Percentiles rank a stretch among this genome's conserved stretches.
Conservation (phyloP, 345 rosid species). For the Syzygium aqueum region DNA sequence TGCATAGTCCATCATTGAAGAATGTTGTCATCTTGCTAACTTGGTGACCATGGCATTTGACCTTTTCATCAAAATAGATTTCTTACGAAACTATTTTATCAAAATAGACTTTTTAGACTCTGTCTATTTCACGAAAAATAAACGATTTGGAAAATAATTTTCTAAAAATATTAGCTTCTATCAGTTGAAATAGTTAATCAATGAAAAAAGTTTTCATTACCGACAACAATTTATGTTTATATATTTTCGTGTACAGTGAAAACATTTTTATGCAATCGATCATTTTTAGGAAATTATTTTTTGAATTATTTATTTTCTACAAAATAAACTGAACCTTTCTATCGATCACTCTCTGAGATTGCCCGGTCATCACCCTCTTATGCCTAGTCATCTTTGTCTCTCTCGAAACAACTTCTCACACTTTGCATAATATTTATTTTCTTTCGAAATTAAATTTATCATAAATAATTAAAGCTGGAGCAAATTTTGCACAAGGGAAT, state of each 20-base stretch:
- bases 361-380: not conserved
- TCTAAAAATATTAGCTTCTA: no score
- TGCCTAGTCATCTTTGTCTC: not conserved
- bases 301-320: no score
- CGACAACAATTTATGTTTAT: no score
- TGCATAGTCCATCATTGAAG: not conserved
- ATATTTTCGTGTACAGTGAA: no score
- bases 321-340: no score
- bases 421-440: not conserved
- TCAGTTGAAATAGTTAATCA: no score
- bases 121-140: not conserved
- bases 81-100: not conserved
- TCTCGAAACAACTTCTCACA: not conserved
- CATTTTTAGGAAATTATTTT: no score
- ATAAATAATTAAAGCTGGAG: not conserved
- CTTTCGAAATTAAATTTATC: not conserved
- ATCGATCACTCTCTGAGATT: no score
- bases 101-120: not conserved
- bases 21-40: not conserved
- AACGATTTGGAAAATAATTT: no score
- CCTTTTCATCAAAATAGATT: not conserved
- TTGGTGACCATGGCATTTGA: not conserved
- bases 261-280: no score
- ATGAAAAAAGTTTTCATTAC: no score
- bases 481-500: not conserved